Evolutionary conservation across 2,329 filamentous ascomycete species (phyloP), one percentile per base, ranked within the genome.

Genomic region (Scedosporium minutisporum): DNA sequence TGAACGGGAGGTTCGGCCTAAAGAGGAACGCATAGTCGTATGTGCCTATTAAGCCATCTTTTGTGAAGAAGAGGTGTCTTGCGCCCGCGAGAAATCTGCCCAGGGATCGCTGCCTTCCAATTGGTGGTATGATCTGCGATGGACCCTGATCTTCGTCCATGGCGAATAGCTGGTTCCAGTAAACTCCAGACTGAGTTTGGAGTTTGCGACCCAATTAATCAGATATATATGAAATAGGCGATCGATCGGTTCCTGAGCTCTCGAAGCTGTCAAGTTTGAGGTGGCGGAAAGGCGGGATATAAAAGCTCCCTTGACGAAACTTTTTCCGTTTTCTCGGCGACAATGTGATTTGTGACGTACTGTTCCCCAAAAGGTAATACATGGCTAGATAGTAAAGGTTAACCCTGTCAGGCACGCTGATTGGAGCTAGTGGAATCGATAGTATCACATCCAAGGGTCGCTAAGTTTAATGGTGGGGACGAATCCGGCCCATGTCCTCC

Each of bases 11-110:
- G 67, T 90, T 92, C 1, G 85, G 90, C 23, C 78, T 85, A 80
- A 97, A 96, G 48, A 97, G 86, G 70, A 92, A 95, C 42, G 74
- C 89, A 81, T 97, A 97, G 80, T 97, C 89, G 74, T 97, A 97
- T 68, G 86, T 81, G 65, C 93, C 93, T 63, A 97, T 74, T 27
- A 96, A 81, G 12, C 93, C 93, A 1, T 92, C 82, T 65, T 79
- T 86, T 57, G 82, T 85, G 62, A 80, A 74, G 66, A 85, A 80
- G 5, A 76, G 75, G 64, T 74, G 76, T 38, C 64, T 65, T 21
- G 73, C 44, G 23, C 68, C 64, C 53, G 62, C 44, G 68, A 57
- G 67, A 66, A 55, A 70, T 65, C 27, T 71, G 71, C 60, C 70
- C 64, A 41, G 66, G 21, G 59, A 73, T 62, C 57, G 58, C 41